Base-by-base conservation (phyloP, 768 basidiomycete species). In the Tylopilus rubrobrunneus region DNA sequence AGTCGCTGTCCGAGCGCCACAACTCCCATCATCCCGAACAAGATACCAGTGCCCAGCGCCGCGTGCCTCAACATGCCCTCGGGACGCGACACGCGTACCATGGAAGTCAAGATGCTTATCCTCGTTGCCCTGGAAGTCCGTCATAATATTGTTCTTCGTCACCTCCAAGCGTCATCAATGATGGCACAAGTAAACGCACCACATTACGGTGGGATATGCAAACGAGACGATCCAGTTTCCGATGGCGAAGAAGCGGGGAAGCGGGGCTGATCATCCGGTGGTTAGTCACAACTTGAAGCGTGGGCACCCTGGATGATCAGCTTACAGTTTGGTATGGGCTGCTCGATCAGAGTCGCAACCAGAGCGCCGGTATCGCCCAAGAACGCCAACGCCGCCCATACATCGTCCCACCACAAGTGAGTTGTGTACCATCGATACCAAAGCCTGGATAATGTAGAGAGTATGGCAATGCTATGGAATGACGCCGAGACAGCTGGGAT, bases 161-260 rank as follows among this genome's bases (percentile, higher is more conserved):
- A 31, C 31, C 31, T 8, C 8, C 7, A 11, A 31, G 31, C 10
- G 31, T 31, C 8, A 31, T 31, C 31, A 5, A 8, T 11, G 31
- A 31, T 5, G 4, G 19, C 2, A 47, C 14, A 31, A 25, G 52
- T 5, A 9, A 46, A 54, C 57, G 28, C 3, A 58, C 57, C 57
- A 54, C 57, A 58, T 59, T 17, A 65, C 2, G 9, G 27, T 47
- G 5, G 66, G 51, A 54, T 61, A 61, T 1, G 61, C 61, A 23
- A 63, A 48, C 9, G 63, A 50, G 12, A 63, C 33, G 33, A 63
- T 51, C 56, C 57, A 51, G n/a, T 48, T 56, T 41, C 56, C 60
- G 17, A 45, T 6, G 0, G 8, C 6, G n/a, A 57, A 63, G 25
- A 34, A 48, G n/a, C 19, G 51, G 44, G 60, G 63, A 19, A 51